Evolutionary conservation across 768 basidiomycete species (phyloP).

Genomic region (Termitomyces sp.): DNA sequence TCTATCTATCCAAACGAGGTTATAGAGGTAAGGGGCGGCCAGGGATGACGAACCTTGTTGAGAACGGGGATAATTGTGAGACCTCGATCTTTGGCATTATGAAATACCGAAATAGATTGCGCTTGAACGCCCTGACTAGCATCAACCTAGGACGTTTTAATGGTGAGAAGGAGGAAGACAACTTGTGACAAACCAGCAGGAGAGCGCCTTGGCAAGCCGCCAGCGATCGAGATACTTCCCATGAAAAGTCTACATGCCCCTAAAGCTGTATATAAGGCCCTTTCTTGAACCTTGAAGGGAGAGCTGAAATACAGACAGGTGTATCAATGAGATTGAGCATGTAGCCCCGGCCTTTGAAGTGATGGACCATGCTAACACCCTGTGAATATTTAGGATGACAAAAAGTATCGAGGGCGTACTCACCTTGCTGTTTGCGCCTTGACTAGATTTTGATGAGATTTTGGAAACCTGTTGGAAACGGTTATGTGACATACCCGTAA

Average conservation of each 20-base stretch:
- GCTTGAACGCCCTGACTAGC: conserved; percentile 98
- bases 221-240: conserved; percentile 91
- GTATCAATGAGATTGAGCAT: conserved; percentile 96
- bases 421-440: conserved; percentile 95
- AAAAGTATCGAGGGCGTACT: not conserved
- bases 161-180: not conserved
- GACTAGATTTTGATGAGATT: conserved; percentile 39
- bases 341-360: conserved; percentile 46
- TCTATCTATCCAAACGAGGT: conserved; percentile 61
- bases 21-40: conserved; percentile 3
- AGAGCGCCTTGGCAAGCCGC: conserved; percentile 92
- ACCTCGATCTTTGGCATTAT: conserved; percentile 77
- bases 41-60: conserved; percentile 63
- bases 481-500: conserved; percentile 58
- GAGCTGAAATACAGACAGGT: conserved; percentile 45
- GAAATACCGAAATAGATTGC: conserved; percentile 93
- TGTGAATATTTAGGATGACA: conserved; percentile 4
- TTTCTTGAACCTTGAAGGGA: not conserved
- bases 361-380: conserved; percentile 69
- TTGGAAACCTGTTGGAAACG: not conserved
- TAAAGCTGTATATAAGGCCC: conserved; percentile 18
- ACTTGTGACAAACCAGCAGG: conserved; percentile 35
- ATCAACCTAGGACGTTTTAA: conserved; percentile 57
- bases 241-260: conserved; percentile 98
- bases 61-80: conserved; percentile 85